Base-by-base conservation (phyloP, 1,139 yeast genomes). In the Hyphopichia fennica region DNA sequence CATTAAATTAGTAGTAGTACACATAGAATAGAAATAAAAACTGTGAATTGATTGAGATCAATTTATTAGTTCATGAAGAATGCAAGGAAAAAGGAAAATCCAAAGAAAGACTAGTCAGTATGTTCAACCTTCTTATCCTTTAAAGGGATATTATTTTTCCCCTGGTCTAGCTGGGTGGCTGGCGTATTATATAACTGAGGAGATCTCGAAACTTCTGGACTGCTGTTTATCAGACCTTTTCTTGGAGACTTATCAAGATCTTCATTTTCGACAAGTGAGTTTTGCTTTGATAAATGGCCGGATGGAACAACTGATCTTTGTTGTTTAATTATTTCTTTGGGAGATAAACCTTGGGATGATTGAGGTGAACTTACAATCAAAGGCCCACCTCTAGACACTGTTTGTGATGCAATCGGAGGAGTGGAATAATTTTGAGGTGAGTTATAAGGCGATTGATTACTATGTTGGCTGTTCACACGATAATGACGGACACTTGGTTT, bases 321-420 rank as follows among this genome's bases (percentile, higher is more conserved):
- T 35, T 52, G 62, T 29, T 53, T 53, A 31, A 53, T 50, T 17
- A 51, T 48, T 20, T 64, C 70, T 30, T 58, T 60, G 1, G 72
- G 72, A 1, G 72, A 67, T 25, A 63, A 50, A 0, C 67, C 67
- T 42, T 57, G 71, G 0, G 67, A 56, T 2, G 68, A 60, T 44
- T 54, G 68, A 1, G 69, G 71, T 4, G 68, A 63, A 32, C 58
- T 54, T n/a, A 48, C 50, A 27, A 42, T 41, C 29, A 48, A 46
- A 39, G 43, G 51, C 9, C 53, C 54, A 8, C 54, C 54, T 28
- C 54, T 44, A 2, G 51, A 43, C 19, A 47, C 31, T 49, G n/a
- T 56, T 45, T 22, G 45, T 48, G 22, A 31, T 20, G 34, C 30
- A 35, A 45, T 34, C 34, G 25, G 45, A 17, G 56, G 51, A 1